These are phyloP conservation scores for Linum lewisii DNA, from an alignment of 345 rosid genomes.

Conservation along the genomic window DNA sequence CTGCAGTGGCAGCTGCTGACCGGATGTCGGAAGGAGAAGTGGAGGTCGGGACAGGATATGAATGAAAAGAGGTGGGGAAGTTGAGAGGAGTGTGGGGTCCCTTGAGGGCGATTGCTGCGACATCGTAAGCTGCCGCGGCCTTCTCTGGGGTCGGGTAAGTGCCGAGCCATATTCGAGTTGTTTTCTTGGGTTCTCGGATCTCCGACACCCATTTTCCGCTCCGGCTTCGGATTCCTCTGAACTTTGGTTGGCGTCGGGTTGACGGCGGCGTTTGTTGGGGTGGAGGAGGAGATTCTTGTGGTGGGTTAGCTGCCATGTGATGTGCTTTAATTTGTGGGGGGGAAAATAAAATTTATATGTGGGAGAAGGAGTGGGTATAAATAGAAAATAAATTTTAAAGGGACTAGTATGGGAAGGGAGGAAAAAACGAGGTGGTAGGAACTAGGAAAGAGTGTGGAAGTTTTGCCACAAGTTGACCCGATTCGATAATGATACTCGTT, in stretches of 20 bases:
- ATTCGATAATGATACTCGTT: no score
- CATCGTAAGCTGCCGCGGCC: slow-evolving; percentile 80
- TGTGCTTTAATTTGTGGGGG: no score
- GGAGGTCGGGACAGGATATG: slow-evolving; percentile 42
- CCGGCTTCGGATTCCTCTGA: slow-evolving; percentile 50
- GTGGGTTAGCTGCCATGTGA: no score
- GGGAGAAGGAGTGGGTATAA: no score
- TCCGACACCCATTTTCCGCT: slow-evolving; percentile 81
- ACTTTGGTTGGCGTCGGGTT: slow-evolving; percentile 32
- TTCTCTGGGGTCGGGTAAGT: slow-evolving; percentile 61
- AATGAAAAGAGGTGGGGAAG: slow-evolving; percentile 38
- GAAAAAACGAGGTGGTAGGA: no score
- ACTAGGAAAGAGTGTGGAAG: no score
- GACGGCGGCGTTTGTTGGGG: slow-evolving; percentile 1
- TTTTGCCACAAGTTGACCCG: no score
- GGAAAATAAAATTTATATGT: no score
- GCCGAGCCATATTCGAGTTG: slow-evolving; percentile 64
- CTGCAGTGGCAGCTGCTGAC: slow-evolving; percentile 52
- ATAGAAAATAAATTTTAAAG: no score
- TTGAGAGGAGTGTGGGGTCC: slow-evolving; percentile 50
- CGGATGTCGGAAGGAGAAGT: slow-evolving; percentile 45
- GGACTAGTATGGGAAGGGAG: no score
- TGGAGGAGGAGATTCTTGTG: no score
- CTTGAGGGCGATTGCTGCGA: slow-evolving; percentile 59
- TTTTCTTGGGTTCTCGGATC: slow-evolving; percentile 66